Evolutionary conservation across 768 basidiomycete species (phyloP).

Genomic region (Leccinum disarticulatum): DNA sequence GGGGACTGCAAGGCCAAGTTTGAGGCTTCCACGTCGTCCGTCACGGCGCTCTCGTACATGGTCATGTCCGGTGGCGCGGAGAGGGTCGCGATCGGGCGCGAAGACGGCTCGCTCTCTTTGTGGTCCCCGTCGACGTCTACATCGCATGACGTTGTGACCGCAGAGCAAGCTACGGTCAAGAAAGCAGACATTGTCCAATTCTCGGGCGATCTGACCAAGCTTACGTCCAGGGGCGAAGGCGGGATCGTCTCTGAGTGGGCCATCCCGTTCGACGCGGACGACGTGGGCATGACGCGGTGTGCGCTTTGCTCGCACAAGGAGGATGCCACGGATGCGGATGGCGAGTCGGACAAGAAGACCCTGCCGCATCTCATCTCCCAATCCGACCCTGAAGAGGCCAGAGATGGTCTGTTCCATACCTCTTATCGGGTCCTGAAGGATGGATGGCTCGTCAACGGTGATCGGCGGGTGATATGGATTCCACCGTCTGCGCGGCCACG

Average conservation of each 20-base stretch:
- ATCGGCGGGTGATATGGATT: slow-evolving; percentile 18
- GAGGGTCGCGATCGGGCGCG: slow-evolving; percentile 15
- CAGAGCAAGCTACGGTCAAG: slow-evolving; percentile 6
- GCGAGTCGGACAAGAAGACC: background rate
- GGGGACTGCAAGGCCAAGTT: slow-evolving; percentile 15
- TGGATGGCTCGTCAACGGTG: slow-evolving; percentile 21
- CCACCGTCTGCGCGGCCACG: slow-evolving; percentile 2
- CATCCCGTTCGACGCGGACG: slow-evolving; percentile 4
- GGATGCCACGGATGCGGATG: background rate
- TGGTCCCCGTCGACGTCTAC: slow-evolving; percentile 15
- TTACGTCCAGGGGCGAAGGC: slow-evolving; percentile 8
- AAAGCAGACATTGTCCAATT: slow-evolving; percentile 10
- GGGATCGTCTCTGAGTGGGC: slow-evolving; percentile 11
- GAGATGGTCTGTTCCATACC: slow-evolving; percentile 8
- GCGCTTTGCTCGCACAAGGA: background rate
- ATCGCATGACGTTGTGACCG: slow-evolving; percentile 8
- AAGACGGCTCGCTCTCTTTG: slow-evolving; percentile 3
- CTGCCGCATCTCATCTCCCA: slow-evolving; percentile 9
- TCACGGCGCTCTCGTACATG: slow-evolving; percentile 20
- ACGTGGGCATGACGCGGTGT: background rate
- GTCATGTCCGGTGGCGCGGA: background rate
- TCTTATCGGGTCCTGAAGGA: slow-evolving; percentile 19
- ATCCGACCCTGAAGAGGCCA: slow-evolving; percentile 9
- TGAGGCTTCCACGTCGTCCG: slow-evolving; percentile 1
- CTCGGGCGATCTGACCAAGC: slow-evolving; percentile 3